Conservation (phyloP, 1,284 basidiomycete species). For the Leccinum ponderosum region DNA sequence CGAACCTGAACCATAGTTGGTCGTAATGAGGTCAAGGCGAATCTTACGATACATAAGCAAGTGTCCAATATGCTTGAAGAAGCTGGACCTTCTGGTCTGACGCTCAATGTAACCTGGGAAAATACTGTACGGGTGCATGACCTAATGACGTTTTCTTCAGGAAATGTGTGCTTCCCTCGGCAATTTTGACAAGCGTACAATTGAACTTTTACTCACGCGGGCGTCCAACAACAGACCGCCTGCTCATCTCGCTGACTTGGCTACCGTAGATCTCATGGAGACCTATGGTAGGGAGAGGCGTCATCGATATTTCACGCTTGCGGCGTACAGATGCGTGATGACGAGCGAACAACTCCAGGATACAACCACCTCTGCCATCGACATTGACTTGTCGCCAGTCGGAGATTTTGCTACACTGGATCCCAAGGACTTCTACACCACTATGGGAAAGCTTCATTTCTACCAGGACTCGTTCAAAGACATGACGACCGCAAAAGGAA, state of each 20-base stretch:
- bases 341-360: slow-evolving; percentile 60
- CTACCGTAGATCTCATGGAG: slow-evolving; percentile 68
- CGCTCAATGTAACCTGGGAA: slow-evolving; percentile 54
- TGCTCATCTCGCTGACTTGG: slow-evolving; percentile 67
- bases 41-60: slow-evolving; percentile 72
- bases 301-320: slow-evolving; percentile 74
- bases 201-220: slow-evolving; percentile 73
- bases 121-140: slow-evolving; percentile 4
- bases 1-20: slow-evolving; percentile 16
- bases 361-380: slow-evolving; percentile 39
- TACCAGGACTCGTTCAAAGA: slow-evolving; percentile 53
- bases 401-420: slow-evolving; percentile 54
- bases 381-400: slow-evolving; percentile 47
- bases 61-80: slow-evolving; percentile 69
- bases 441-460: slow-evolving; percentile 38
- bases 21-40: slow-evolving; percentile 48
- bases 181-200: slow-evolving; percentile 74
- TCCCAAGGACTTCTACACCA: slow-evolving; percentile 53
- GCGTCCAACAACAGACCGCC: slow-evolving; percentile 65
- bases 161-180: slow-evolving; percentile 65
- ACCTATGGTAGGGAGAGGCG: slow-evolving; percentile 78
- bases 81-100: slow-evolving; percentile 66
- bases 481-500: slow-evolving; percentile 22
- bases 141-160: slow-evolving; percentile 40
- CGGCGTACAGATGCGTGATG: slow-evolving; percentile 57